A percentile compares a stretch with the other conserved stretches of the same genome.
Evolutionary conservation across 345 rosid species (phyloP).

Genomic region (Syzygium oleosum): DNA sequence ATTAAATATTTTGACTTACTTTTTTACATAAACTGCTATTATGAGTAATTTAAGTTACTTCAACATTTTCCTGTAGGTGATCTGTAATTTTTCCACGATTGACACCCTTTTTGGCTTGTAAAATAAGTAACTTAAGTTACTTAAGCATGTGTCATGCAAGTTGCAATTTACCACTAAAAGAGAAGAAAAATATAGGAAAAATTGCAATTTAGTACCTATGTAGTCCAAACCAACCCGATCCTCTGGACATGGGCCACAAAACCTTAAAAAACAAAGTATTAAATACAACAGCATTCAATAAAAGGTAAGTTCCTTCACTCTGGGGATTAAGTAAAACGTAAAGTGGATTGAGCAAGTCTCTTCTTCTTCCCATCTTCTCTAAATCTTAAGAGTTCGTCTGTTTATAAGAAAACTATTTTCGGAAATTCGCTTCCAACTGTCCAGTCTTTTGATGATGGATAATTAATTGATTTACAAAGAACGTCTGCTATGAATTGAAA

Average conservation of each 20-base stretch:
- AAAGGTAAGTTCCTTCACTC: neutral
- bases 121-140: neutral
- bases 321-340: neutral
- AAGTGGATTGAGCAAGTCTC: neutral
- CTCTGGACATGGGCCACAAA: neutral
- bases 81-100: neutral
- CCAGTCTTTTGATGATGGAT: too few relatives aligned
- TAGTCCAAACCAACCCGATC: neutral
- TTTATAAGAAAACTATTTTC: too few relatives aligned
- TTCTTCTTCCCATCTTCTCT: neutral
- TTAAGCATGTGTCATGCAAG: neutral
- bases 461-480: too few relatives aligned
- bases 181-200: neutral
- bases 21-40: neutral
- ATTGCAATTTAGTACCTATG: neutral
- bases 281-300: neutral
- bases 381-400: too few relatives aligned
- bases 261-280: neutral
- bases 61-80: neutral
- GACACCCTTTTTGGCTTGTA: neutral
- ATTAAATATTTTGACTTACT: neutral
- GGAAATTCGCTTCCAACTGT: too few relatives aligned
- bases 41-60: neutral
- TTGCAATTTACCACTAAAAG: neutral
- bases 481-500: too few relatives aligned